Evolutionary conservation across 2,329 filamentous ascomycete species (phyloP), one percentile per base, ranked within the genome.

Genomic region (Monilinia vaccinii-corymbosi): DNA sequence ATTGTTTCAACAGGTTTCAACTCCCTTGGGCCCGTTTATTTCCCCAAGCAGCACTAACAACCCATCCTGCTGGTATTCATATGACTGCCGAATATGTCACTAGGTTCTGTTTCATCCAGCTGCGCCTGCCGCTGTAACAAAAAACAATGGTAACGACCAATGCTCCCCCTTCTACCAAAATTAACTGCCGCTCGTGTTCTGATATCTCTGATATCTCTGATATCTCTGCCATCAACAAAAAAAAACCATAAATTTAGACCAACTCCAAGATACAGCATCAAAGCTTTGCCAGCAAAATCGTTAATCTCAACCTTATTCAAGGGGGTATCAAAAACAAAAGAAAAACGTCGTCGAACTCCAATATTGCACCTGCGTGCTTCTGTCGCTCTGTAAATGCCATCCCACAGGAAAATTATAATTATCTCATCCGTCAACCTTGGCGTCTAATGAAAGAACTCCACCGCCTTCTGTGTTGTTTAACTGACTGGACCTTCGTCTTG

Each of bases 311-410:
- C 25, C 38, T 44, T 55, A 55, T 44, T 23, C 34, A 44, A 44
- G 28, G 11, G 51, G 51, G 51, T 55, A 55, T 55, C 51, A 55
- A 55, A 14, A 55, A 53, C 13, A 55, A 44, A 55, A 32, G 28
- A 53, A 53, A 53, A 16, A 42, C 5, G 11, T 36, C 13, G 40
- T 42, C 36, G 25, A 44, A 42, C 50, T 31, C 38, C 34, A 51
- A 51, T 32, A 11, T 11, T n/a, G 28, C 28, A 14, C n/a, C 51
- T 42, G 13, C 11, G 49, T 55, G 38, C 28, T 23, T 16, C 38
- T 18, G 51, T 34, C 51, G n/a, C 38, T 21, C 18, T 31, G 13
- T 23, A 14, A 44, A 53, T 53, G 25, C 28, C 32, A 44, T 13
- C 28, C 25, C 28, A 32, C 13, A 11, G 9, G 9, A 23, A 53